phyloP scores from a whole-genome alignment of 2,329 filamentous ascomycete genomes.

The Epicoccum sorghinum region DNA sequence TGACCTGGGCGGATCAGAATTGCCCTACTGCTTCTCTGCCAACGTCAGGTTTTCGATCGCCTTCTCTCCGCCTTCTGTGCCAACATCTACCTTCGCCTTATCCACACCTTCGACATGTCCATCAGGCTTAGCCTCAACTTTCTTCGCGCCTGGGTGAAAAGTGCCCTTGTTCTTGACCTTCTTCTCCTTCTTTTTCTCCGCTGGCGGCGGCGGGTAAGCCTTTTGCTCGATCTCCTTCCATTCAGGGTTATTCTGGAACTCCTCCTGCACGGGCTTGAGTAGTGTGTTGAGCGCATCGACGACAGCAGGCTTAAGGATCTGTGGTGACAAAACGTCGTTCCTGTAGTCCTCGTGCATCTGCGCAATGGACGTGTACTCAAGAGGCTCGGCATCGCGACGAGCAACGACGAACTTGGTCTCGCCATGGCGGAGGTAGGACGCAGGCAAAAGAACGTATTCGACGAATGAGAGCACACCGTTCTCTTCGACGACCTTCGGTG shows the following conservation, averaged over 20 bases:
- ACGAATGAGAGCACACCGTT: slow-evolving; percentile 89
- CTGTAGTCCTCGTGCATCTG: slow-evolving; percentile 80
- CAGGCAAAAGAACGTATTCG: slow-evolving; percentile 84
- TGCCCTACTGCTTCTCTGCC: slow-evolving; percentile 30
- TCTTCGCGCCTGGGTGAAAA: slow-evolving; percentile 57
- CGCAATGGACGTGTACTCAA: slow-evolving; percentile 79
- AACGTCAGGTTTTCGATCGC: slow-evolving; percentile 42
- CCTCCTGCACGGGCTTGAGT: slow-evolving; percentile 76
- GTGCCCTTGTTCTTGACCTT: slow-evolving; percentile 77
- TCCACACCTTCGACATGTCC: slow-evolving; percentile 52
- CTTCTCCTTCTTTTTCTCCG: slow-evolving; percentile 70
- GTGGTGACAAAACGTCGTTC: slow-evolving; percentile 82
- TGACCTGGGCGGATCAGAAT: background rate
- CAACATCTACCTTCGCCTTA: slow-evolving; percentile 51
- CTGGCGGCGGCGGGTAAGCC: slow-evolving; percentile 78
- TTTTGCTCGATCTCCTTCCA: slow-evolving; percentile 80
- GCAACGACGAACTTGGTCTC: slow-evolving; percentile 70
- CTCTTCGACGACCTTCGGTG: slow-evolving; percentile 76
- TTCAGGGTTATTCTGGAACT: slow-evolving; percentile 72
- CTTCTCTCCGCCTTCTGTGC: slow-evolving; percentile 43
- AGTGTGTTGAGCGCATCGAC: slow-evolving; percentile 74
- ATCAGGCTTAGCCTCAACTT: slow-evolving; percentile 53
- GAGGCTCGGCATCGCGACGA: slow-evolving; percentile 71
- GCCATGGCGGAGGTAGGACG: slow-evolving; percentile 65
- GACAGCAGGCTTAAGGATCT: slow-evolving; percentile 85